Conservation (phyloP, 192 early-diverging fungal species). For the Obelidium mucronatum region DNA sequence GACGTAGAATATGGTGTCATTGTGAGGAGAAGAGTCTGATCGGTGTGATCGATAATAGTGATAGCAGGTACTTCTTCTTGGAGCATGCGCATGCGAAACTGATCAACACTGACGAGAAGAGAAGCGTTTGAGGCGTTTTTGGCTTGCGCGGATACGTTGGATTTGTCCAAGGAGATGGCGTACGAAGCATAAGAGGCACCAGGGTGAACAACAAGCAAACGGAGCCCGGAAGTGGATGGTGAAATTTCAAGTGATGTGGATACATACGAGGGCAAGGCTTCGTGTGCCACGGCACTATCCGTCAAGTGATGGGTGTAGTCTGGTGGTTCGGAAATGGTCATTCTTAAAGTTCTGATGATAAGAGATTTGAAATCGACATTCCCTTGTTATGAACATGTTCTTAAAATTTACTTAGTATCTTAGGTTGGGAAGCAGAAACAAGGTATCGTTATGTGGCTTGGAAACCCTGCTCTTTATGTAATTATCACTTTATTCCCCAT, state of each 20-base stretch:
- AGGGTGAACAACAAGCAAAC: background rate
- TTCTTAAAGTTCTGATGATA: too few relatives aligned
- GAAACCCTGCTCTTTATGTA: too few relatives aligned
- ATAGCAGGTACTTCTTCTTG: background rate
- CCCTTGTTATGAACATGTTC: too few relatives aligned
- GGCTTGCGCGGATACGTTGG: background rate
- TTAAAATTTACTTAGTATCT: too few relatives aligned
- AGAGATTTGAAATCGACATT: too few relatives aligned
- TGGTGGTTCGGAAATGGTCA: too few relatives aligned
- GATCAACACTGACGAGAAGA: background rate
- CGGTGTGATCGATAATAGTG: background rate
- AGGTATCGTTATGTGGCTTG: too few relatives aligned
- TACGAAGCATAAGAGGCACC: background rate
- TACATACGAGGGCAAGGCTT: background rate
- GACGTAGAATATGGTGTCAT: background rate
- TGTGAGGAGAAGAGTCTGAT: background rate
- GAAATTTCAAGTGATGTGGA: background rate
- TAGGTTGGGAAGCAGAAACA: too few relatives aligned
- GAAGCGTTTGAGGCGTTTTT: background rate
- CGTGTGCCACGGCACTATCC: too few relatives aligned
- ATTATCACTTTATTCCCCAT: background rate
- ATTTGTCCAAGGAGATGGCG: background rate
- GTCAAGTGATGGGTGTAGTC: too few relatives aligned
- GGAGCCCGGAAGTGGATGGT: background rate
- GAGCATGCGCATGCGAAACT: background rate